A percentile compares a stretch with the other conserved stretches of the same genome.
Conservation (phyloP, 257 asterid genomes). For the Parsonsia alboflavescens region DNA sequence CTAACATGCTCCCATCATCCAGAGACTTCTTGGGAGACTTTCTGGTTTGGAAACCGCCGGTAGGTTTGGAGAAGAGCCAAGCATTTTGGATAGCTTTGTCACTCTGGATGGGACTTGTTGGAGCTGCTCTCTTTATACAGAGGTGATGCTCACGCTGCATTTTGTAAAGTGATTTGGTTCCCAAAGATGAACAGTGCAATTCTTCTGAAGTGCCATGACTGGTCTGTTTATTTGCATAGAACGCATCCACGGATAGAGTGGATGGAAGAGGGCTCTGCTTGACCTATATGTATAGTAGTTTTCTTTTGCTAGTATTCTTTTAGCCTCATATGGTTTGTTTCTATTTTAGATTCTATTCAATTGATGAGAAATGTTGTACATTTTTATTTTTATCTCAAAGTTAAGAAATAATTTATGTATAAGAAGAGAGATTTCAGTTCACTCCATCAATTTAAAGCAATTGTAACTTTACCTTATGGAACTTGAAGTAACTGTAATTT, state of each 20-base stretch:
- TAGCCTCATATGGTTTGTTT: background rate
- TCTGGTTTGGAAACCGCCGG: constrained; percentile 77
- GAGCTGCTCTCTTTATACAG: constrained; percentile 68
- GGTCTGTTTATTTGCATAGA: background rate
- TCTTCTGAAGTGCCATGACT: background rate
- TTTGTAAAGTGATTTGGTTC: background rate
- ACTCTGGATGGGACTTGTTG: constrained; percentile 82
- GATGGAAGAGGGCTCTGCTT: background rate
- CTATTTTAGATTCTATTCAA: background rate
- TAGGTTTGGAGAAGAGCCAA: constrained; percentile 60
- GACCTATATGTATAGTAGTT: background rate
- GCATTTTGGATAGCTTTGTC: constrained; percentile 75
- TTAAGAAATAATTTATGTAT: background rate
- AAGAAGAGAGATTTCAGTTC: background rate
- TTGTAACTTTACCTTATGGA: too few species aligned
- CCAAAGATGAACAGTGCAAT: background rate
- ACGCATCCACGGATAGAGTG: background rate
- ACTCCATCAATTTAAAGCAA: background rate
- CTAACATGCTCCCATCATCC: constrained; percentile 63
- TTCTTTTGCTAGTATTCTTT: background rate
- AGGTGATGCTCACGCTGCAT: constrained; percentile 23
- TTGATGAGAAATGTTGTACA: background rate
- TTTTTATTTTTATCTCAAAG: background rate
- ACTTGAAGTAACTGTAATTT: too few species aligned
- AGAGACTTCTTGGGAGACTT: constrained; percentile 72